Evolutionary conservation across 805 yeast genomes (phyloP), one percentile per base, ranked within the genome.

Genomic region (Kazachstania taianensis): DNA sequence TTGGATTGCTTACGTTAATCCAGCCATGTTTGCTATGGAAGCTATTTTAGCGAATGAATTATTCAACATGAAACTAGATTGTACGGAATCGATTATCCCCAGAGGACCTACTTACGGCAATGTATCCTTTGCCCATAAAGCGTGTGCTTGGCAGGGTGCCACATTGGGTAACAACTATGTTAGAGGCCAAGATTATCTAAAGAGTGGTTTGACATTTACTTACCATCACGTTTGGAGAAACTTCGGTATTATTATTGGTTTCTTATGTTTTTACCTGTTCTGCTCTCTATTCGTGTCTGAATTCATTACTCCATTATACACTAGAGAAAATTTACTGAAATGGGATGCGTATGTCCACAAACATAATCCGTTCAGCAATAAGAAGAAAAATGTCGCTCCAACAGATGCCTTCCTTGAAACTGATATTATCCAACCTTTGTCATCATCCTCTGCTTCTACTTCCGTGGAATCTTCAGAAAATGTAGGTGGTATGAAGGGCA

Each of bases 161-260:
- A 50, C 52, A 2, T 61, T 76, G 2, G 89, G 92, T 36, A 47
- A 53, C 17, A 40, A 46, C 16, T 43, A 44, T 31, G 81, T 81
- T 30, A 50, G 59, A 35, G 94, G 94, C 41, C 69, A 72, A 39
- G 61, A 55, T 35, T 81, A 78, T 49, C 43, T 82, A 32, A 39
- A 41, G 3, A 46, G 49, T 5, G 55, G 75, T 7, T 78, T 61
- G 55, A 48, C 57, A 24, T 83, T 78, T 62, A 46, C 53, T 18
- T 72, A 67, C 48, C 39, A 55, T 18, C 85, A 83, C 56, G 70
- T 71, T 41, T 82, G 94, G 94, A 73, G 94, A 63, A 79, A 82
- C 54, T 65, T 78, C 39, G 94, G 84, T 48, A 73, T 78, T 45
- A 45, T 70, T 37, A 49, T 74, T 45, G 83, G 67, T 5, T 76